Conservation (phyloP, 1,284 basidiomycete species). For the Cutaneotrichosporon mucoides region DNA sequence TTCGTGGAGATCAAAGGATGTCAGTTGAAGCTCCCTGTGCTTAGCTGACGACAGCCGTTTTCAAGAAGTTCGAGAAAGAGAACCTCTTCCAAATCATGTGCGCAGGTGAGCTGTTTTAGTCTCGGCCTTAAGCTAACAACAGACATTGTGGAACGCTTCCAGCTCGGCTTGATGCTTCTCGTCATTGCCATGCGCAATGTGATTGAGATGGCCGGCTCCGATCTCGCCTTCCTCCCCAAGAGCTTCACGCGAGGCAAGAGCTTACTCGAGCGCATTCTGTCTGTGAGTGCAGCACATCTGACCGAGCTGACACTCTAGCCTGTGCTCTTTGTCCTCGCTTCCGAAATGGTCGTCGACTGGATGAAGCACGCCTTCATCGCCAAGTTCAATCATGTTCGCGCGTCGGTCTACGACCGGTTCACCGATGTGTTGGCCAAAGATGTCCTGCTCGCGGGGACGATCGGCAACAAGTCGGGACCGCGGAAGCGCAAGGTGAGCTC, state of each 20-base stretch:
- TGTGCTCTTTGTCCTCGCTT: constrained; percentile 81
- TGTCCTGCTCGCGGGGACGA: constrained; percentile 68
- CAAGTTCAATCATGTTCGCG: constrained; percentile 91
- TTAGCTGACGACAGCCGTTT: constrained; percentile 58
- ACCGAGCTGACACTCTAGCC: constrained; percentile 57
- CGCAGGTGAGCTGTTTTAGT: constrained; percentile 60
- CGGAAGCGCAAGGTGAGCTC: constrained; percentile 58
- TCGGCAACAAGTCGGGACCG: constrained; percentile 11
- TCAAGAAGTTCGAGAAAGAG: constrained; percentile 99
- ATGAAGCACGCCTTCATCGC: constrained; percentile 99
- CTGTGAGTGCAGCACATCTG: constrained; percentile 55
- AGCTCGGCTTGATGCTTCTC: constrained; percentile 82
- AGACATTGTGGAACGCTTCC: constrained; percentile 99
- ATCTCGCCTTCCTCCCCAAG: constrained; percentile 74
- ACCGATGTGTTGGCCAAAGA: constrained; percentile 95
- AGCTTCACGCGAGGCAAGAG: constrained; percentile 79
- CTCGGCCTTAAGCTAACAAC: constrained; percentile 2
- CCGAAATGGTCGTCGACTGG: constrained; percentile 97
- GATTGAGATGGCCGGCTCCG: constrained; percentile 87
- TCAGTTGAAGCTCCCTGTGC: constrained; percentile 27
- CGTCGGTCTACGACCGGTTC: constrained; percentile 91
- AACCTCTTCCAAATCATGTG: constrained; percentile 99
- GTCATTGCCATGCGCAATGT: constrained; percentile 92
- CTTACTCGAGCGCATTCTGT: constrained; percentile 73
- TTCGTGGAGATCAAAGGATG: constrained; percentile 99